Evolutionary conservation across 1,284 basidiomycete species (phyloP).

Genomic region (Boletellus dicymbophilus): DNA sequence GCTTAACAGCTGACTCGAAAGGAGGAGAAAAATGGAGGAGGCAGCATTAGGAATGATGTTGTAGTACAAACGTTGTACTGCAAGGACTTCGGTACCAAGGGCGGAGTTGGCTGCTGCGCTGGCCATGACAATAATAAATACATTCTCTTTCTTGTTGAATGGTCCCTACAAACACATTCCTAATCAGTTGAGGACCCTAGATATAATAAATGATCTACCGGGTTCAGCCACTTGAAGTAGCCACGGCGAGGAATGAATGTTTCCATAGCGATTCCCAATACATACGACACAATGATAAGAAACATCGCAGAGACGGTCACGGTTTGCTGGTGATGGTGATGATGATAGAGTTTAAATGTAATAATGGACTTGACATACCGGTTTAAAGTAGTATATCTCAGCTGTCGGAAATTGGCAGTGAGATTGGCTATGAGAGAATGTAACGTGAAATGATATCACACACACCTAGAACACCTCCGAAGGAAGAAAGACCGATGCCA

Average conservation of each 20-base stretch:
- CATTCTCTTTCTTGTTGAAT: conserved; percentile 54
- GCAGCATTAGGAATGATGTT: conserved; percentile 55
- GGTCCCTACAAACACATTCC: conserved; percentile 13
- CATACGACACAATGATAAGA: conserved; percentile 48
- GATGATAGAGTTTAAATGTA: not conserved
- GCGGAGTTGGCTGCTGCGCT: conserved; percentile 66
- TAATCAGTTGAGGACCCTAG: conserved; percentile 24
- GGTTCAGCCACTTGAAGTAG: conserved; percentile 55
- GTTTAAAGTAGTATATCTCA: conserved; percentile 67
- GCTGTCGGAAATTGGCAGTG: conserved; percentile 31
- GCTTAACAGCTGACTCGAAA: conserved; percentile 58
- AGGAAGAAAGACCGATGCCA: conserved; percentile 58
- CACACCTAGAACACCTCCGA: conserved; percentile 55
- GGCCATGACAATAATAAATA: conserved; percentile 65
- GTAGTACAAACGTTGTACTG: conserved; percentile 59
- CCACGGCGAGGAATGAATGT: conserved; percentile 48
- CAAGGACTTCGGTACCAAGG: conserved; percentile 66
- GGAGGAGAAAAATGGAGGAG: conserved; percentile 59
- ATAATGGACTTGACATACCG: conserved; percentile 24
- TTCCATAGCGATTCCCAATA: conserved; percentile 44
- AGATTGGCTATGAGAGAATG: not conserved
- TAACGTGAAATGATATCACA: conserved; percentile 2
- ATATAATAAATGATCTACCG: conserved; percentile 34
- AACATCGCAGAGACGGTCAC: conserved; percentile 52
- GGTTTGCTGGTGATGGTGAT: conserved; percentile 38